phyloP scores from a whole-genome alignment of 2,329 filamentous ascomycete species.

The Balansia obtecta region DNA sequence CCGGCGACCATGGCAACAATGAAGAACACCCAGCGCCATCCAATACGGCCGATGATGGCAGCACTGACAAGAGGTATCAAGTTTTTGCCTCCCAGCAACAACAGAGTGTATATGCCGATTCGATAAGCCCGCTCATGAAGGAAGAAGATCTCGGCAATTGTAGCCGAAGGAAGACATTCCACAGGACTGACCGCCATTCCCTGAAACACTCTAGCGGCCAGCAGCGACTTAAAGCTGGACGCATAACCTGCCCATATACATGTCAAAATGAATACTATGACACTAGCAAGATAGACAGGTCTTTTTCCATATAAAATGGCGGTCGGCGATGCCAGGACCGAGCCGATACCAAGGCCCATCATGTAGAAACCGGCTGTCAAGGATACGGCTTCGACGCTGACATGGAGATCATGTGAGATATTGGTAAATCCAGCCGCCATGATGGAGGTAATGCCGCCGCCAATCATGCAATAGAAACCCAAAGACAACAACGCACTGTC shows the following conservation, averaged over 20 bases:
- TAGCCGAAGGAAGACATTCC: slow-evolving; percentile 85
- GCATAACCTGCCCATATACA: slow-evolving; percentile 81
- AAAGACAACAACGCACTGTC: slow-evolving; percentile 70
- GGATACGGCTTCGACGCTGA: slow-evolving; percentile 61
- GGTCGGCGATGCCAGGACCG: slow-evolving; percentile 74
- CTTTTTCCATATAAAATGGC: slow-evolving; percentile 86
- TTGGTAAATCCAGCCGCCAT: slow-evolving; percentile 82
- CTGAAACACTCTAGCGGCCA: slow-evolving; percentile 74
- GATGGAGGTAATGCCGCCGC: slow-evolving; percentile 83
- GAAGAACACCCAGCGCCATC: slow-evolving; percentile 91
- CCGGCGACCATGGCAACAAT: slow-evolving; percentile 72
- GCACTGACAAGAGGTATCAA: slow-evolving; percentile 78
- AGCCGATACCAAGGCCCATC: slow-evolving; percentile 81
- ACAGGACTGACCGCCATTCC: slow-evolving; percentile 81
- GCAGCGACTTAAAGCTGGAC: slow-evolving; percentile 64
- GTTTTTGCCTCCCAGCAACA: slow-evolving; percentile 86
- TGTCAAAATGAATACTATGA: slow-evolving; percentile 64
- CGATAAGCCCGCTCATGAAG: slow-evolving; percentile 87
- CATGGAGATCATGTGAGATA: slow-evolving; percentile 52
- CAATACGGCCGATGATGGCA: slow-evolving; percentile 61
- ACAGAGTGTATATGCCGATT: slow-evolving; percentile 82
- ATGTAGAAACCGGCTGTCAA: slow-evolving; percentile 88
- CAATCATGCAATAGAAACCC: slow-evolving; percentile 86
- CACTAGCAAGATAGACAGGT: slow-evolving; percentile 72
- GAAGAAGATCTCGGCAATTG: slow-evolving; percentile 93